Conservation (phyloP, 108 stramenopile genomes). For the Cyclostephanos tholiformis region DNA sequence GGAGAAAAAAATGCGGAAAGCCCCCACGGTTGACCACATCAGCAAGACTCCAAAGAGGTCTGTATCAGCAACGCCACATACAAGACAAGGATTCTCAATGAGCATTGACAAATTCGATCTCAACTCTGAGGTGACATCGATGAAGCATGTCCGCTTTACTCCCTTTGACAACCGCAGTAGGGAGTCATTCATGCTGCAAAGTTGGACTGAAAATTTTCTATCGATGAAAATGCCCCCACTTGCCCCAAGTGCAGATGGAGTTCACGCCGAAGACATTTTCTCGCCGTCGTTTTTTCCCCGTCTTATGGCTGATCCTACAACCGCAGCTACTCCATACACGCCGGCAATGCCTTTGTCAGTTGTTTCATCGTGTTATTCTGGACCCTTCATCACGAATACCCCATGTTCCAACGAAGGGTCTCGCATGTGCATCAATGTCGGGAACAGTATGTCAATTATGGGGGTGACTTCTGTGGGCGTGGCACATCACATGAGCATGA, state of each 20-base stretch:
- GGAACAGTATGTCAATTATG: background rate
- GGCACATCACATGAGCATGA: too few relatives aligned
- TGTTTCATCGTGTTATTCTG: conserved; percentile 14
- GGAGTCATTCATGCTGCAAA: background rate
- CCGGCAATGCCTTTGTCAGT: conserved; percentile 1
- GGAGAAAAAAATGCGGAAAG: background rate
- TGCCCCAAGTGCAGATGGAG: background rate
- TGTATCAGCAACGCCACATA: background rate
- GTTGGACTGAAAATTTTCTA: background rate
- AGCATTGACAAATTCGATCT: background rate
- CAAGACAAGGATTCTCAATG: background rate
- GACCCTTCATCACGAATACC: conserved; percentile 10
- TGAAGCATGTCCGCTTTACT: background rate
- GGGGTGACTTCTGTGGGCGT: background rate
- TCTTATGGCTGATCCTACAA: background rate
- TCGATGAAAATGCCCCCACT: background rate
- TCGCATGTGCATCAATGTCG: background rate
- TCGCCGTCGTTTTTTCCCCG: conserved; percentile 9
- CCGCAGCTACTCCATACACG: conserved; percentile 1
- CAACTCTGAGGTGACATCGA: background rate
- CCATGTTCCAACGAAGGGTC: background rate
- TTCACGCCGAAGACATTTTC: conserved; percentile 11
- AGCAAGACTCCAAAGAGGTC: background rate
- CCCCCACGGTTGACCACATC: background rate
- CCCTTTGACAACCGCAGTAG: background rate